Base-by-base conservation (phyloP, 352 stramenopile genomes). In the Pythium folliculosum region DNA sequence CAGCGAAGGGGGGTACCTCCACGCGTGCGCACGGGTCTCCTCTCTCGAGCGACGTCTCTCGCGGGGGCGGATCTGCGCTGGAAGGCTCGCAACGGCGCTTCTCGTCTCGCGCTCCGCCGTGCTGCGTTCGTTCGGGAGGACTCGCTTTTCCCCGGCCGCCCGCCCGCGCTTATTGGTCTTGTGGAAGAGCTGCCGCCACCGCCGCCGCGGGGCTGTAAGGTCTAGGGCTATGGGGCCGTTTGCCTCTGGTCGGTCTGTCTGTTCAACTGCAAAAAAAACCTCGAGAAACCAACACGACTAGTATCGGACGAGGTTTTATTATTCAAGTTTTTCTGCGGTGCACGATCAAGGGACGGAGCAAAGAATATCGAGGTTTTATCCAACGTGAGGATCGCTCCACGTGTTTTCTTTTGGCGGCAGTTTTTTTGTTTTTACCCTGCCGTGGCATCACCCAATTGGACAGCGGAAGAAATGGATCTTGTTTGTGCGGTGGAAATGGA, bases 261-360 rank as follows among this genome's bases (percentile, higher is more conserved):
- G 53, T 69, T 69, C 63, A 69, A 69, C 22, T 47, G 45, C 54
- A 7, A 58, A 53, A 56, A 56, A 69, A 69, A 69, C 63, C 63
- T 65, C 56, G 40, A 55, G 63, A 65, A 64, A 60, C 63, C 47
- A 61, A 47, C 40, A 21, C 40, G 40, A 40, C 35, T 7, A 48
- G 13, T 14, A 10, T 60, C 3, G 10, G 14, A 30, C n/a, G 32
- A 50, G 53, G 53, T 60, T 59, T 59, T 58, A 44, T 22, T 55
- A 32, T 21, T 51, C 57, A 44, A 35, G 37, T 25, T 40, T 63
- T 52, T 32, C 17, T 58, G 25, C 22, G 14, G 19, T 9, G 27
- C 2, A 32, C 27, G 27, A 17, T 19, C 14, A 32, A 32, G 14
- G 23, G 35, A 40, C 17, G 40, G 40, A n/a, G 14, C 17, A 27